Evolutionary conservation across 1,139 yeast species (phyloP).

Genomic region (Taphrina deformans): DNA sequence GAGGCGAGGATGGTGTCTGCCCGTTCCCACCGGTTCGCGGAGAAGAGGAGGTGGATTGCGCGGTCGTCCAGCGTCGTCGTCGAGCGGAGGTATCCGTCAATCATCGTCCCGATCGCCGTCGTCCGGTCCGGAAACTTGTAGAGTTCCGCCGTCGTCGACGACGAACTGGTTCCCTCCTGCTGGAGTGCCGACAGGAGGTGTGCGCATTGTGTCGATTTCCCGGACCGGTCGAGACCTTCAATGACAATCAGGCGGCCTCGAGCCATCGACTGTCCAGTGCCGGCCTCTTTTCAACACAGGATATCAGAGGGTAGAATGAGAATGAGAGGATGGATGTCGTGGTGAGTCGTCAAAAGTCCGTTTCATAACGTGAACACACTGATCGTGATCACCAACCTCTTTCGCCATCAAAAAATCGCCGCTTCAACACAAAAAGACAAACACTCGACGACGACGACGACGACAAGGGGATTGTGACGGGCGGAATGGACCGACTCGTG

Average conservation of each 20-base stretch:
- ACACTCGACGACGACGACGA: too few species aligned
- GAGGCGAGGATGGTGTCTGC: constrained; percentile 50
- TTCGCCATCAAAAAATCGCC: too few species aligned
- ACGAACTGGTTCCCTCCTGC: neutral
- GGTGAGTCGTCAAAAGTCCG: too few species aligned
- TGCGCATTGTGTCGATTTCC: constrained; percentile 85
- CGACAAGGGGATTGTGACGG: too few species aligned
- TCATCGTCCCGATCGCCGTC: constrained; percentile 75
- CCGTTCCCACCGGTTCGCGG: constrained; percentile 92
- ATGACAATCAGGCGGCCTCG: constrained; percentile 54
- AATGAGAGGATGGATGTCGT: neutral
- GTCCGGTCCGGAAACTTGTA: constrained; percentile 81
- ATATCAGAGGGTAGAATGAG: neutral
- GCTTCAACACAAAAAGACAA: too few species aligned
- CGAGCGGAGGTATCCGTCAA: constrained; percentile 65
- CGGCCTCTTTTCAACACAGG: neutral
- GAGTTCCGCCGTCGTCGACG: neutral
- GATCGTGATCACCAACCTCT: too few species aligned
- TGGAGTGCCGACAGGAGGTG: constrained; percentile 44
- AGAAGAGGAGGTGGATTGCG: constrained; percentile 80
- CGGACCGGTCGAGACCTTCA: constrained; percentile 94
- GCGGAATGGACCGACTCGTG: too few species aligned
- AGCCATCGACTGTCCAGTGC: neutral
- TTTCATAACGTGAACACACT: too few species aligned
- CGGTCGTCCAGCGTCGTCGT: constrained; percentile 54